Evolutionary conservation across 2,329 filamentous ascomycete genomes (phyloP), one percentile per base, ranked within the genome.

Genomic region (Septoria linicola): DNA sequence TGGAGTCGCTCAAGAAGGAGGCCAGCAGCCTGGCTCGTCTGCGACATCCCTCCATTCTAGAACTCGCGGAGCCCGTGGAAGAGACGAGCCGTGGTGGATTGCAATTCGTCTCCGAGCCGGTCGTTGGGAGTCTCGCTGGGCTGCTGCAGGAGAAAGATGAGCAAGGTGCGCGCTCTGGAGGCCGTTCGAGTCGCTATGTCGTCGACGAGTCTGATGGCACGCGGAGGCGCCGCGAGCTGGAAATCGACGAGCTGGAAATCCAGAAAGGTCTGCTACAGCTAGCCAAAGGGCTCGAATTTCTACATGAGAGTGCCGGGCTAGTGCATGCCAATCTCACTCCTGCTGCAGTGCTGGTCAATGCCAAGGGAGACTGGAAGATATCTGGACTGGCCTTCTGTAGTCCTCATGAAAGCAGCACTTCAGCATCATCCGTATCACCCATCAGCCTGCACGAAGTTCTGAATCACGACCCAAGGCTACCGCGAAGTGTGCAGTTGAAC

Each of bases 331-430:
- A 99, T 67, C 71, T 99, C 58, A 97, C 91, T 0, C 93, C 93
- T 0, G 92, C 97, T 58, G 88, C 91, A 14, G 84, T 99, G 58
- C 86, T 96, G 59, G 83, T 99, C 70, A 99, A 99, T 72, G 83
- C 88, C 34, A 99, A 99, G 81, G 95, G 89, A 41, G 93, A 99
- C 70, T 99, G 93, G 93, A 99, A 99, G 70, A 88, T 99, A 20
- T 92, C 90, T 62, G 93, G 92, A n/a, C 79, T 99, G 32, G 83
- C 87, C 0, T 99, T 96, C 69, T 89, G 87, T 67, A 88, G 88
- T 39, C 88, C 90, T 11, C 82, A 88, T 41, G 87, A 90, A 61
- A 80, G 82, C 62, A 88, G 87, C 16, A 84, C 82, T 21, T 60
- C 64, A 7, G 61, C 67, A 20, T 87, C 88, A 2, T 86, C 88